These are phyloP conservation scores for Coemansia furcata DNA, from an alignment of 192 early-diverging fungal genomes.

Conservation along the genomic window DNA sequence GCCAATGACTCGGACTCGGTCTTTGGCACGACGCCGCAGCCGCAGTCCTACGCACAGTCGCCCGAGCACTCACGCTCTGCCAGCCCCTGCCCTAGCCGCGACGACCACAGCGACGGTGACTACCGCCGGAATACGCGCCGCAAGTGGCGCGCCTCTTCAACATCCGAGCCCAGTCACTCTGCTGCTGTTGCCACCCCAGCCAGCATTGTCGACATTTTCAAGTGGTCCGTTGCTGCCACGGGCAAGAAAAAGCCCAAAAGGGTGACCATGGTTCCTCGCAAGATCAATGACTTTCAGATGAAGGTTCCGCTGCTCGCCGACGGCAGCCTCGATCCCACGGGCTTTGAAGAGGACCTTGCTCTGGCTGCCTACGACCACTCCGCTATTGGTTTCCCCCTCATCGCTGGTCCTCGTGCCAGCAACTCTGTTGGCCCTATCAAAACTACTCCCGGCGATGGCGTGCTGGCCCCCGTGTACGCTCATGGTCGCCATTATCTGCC, in stretches of 20 bases:
- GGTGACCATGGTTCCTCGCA: slow-evolving; percentile 18
- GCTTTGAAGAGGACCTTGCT: slow-evolving; percentile 32
- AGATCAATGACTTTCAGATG: slow-evolving; percentile 21
- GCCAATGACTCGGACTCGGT: slow-evolving; percentile 13
- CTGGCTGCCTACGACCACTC: slow-evolving; percentile 11
- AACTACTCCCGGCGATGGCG: not conserved
- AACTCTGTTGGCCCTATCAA: not conserved
- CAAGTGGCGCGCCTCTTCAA: slow-evolving; percentile 29
- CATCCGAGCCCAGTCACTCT: not conserved
- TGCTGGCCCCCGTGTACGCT: slow-evolving; percentile 3
- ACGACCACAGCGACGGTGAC: slow-evolving; percentile 19
- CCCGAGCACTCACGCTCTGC: slow-evolving; percentile 21
- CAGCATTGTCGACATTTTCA: slow-evolving; percentile 36
- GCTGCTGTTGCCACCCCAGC: slow-evolving; percentile 21
- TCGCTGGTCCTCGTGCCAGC: slow-evolving; percentile 5
- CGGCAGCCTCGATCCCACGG: slow-evolving; percentile 33
- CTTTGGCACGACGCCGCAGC: slow-evolving; percentile 6
- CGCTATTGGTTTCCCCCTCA: slow-evolving; percentile 6
- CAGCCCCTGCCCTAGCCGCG: slow-evolving; percentile 31
- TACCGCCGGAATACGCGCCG: slow-evolving; percentile 33
- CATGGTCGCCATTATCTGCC: slow-evolving; percentile 26
- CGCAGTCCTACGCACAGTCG: slow-evolving; percentile 7
- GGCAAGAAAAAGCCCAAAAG: slow-evolving; percentile 13
- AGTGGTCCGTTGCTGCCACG: slow-evolving; percentile 19
- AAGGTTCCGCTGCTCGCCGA: slow-evolving; percentile 26